These are phyloP conservation scores for Telfairia occidentalis DNA, from an alignment of 331 rosid genomes.

Conservation along the genomic window DNA sequence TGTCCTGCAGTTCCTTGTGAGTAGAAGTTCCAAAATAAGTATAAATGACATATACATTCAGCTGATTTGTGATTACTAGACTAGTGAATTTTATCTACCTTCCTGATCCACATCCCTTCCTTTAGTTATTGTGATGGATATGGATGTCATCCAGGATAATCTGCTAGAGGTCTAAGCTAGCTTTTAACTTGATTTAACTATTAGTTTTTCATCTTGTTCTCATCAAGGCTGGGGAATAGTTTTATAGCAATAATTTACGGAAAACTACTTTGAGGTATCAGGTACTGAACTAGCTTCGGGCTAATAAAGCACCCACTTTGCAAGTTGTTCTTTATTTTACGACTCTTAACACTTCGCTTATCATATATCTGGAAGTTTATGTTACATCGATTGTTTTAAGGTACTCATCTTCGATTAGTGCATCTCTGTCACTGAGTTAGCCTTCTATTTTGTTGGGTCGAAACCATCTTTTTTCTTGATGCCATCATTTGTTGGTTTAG, in stretches of 20 bases:
- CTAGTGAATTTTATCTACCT: not conserved
- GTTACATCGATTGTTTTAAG: not conserved
- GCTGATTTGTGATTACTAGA: not conserved
- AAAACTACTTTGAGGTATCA: not conserved
- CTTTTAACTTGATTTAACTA: not conserved
- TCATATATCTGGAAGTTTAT: not conserved
- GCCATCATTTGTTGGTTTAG: not conserved
- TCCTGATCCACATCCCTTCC: not conserved
- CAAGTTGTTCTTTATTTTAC: not conserved
- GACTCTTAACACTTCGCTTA: not conserved
- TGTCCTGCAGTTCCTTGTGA: slow-evolving; percentile 87
- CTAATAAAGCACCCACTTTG: not conserved
- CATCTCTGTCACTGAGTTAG: not conserved
- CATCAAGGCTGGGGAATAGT: not conserved
- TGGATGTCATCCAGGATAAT: not conserved
- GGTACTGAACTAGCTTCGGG: not conserved
- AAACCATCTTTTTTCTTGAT: not conserved
- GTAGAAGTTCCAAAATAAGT: not conserved
- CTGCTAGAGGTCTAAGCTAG: not conserved
- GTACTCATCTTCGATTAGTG: not conserved
- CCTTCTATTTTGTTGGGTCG: not conserved
- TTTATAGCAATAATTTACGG: not conserved
- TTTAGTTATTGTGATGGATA: not conserved
- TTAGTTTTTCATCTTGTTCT: not conserved
- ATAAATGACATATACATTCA: not conserved